phyloP scores from a whole-genome alignment of 805 yeast species.

The Wickerhamiella occidentalis region DNA sequence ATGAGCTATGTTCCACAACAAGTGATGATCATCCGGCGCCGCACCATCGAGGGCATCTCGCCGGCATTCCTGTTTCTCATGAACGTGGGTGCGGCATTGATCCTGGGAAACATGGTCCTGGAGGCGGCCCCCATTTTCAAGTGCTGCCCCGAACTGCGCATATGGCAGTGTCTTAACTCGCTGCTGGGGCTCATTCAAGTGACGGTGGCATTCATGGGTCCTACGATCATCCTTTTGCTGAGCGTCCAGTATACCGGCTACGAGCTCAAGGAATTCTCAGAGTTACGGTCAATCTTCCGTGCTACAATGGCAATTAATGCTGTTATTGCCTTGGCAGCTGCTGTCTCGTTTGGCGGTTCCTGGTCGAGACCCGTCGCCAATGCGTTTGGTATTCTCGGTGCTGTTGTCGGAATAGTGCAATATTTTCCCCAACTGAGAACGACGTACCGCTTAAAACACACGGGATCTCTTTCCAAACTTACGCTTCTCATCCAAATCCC shows the following conservation, averaged over 20 bases:
- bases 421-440: constrained; percentile 71
- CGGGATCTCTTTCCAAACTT: constrained; percentile 66
- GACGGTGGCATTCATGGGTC: constrained; percentile 19
- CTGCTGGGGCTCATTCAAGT: constrained; percentile 23
- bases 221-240: constrained; percentile 19
- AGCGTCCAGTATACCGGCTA: constrained; percentile 21
- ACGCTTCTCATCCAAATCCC: constrained; percentile 86
- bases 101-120: constrained; percentile 51
- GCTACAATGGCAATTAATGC: constrained; percentile 17
- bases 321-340: constrained; percentile 15
- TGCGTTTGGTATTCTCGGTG: constrained; percentile 51
- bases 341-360: neutral
- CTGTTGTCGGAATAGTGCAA: constrained; percentile 53
- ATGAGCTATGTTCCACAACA: constrained; percentile 70
- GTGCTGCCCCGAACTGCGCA: constrained; percentile 30
- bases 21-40: constrained; percentile 40
- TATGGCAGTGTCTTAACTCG: constrained; percentile 20
- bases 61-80: constrained; percentile 52
- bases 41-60: constrained; percentile 67
- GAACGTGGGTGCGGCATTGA: constrained; percentile 61
- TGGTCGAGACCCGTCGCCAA: constrained; percentile 5
- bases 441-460: constrained; percentile 54
- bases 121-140: constrained; percentile 46
- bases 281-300: constrained; percentile 22
- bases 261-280: constrained; percentile 24